Evolutionary conservation across 108 stramenopile genomes (phyloP).

Genomic region (Nitzschia palea): DNA sequence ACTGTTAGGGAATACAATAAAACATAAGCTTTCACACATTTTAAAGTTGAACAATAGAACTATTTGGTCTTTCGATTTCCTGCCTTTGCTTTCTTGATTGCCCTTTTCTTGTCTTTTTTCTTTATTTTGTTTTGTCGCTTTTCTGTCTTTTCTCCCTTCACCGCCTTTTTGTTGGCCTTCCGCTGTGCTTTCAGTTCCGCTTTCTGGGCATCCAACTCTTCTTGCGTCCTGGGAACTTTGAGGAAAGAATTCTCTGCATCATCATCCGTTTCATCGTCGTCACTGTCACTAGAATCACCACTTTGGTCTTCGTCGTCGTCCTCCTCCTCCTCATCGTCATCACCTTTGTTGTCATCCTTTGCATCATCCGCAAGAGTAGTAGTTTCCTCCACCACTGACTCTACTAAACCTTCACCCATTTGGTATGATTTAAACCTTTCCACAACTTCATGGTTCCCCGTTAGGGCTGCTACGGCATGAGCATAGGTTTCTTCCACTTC

Average conservation of each 20-base stretch:
- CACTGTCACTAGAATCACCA: constrained; percentile 19
- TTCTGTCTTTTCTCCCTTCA: constrained; percentile 73
- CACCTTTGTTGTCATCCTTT: constrained; percentile 10
- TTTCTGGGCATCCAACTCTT: constrained; percentile 64
- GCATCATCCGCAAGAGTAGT: not conserved
- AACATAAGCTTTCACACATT: too few species aligned
- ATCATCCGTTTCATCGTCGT: constrained; percentile 37
- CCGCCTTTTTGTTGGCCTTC: constrained; percentile 81
- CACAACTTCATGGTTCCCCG: constrained; percentile 82
- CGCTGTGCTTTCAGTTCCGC: constrained; percentile 57
- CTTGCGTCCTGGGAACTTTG: constrained; percentile 69
- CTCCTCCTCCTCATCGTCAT: constrained; percentile 27
- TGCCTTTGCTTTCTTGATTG: constrained; percentile 83
- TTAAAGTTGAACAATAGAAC: not conserved
- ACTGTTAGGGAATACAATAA: too few species aligned
- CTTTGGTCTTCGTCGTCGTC: constrained; percentile 27
- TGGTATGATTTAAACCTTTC: constrained; percentile 37
- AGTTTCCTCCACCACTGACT: not conserved
- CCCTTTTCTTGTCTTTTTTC: constrained; percentile 89
- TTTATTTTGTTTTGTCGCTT: constrained; percentile 85
- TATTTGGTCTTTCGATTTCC: constrained; percentile 63
- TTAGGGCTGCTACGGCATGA: constrained; percentile 83
- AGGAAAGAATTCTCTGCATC: constrained; percentile 41
- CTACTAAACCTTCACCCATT: constrained; percentile 22
- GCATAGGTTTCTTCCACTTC: constrained; percentile 90